Percentiles rank a stretch among this genome's conserved stretches.
These are phyloP conservation scores for Aphanomyces invadans DNA, from an alignment of 352 stramenopile genomes.

Conservation along the genomic window DNA sequence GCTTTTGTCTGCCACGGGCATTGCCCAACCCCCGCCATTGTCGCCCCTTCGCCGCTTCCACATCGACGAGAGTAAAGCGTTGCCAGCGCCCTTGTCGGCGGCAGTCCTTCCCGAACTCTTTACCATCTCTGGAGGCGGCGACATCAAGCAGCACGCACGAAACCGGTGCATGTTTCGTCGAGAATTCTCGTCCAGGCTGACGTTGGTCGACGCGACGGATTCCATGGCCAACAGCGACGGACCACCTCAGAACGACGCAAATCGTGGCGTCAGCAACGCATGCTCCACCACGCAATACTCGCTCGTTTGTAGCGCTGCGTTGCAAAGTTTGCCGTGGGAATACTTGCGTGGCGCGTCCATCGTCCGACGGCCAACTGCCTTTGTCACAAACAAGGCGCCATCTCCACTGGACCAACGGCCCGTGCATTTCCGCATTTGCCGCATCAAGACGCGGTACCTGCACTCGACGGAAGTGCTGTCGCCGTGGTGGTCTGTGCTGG, in stretches of 20 bases:
- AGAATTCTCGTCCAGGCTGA: neutral
- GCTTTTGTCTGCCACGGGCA: neutral
- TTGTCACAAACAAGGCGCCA: neutral
- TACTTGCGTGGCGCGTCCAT: neutral
- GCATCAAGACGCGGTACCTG: neutral
- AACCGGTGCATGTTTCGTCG: neutral
- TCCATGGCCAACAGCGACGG: too few species aligned
- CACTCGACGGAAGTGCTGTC: neutral
- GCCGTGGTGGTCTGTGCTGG: constrained; percentile 4
- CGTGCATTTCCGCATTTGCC: neutral
- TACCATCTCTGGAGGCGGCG: too few species aligned
- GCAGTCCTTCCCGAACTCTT: neutral
- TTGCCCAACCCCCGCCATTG: neutral
- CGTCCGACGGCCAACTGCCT: neutral
- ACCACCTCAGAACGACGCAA: too few species aligned
- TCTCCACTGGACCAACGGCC: neutral
- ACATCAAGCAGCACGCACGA: neutral
- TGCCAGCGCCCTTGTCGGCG: neutral
- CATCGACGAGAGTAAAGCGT: neutral
- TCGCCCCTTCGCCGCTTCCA: constrained; percentile 4
- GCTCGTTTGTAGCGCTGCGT: neutral
- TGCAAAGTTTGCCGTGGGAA: constrained; percentile 7
- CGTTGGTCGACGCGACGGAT: neutral
- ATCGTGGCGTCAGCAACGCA: too few species aligned
- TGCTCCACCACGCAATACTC: neutral